Conservation (phyloP, 441 rosid species). For the Jatropha podagrica region DNA sequence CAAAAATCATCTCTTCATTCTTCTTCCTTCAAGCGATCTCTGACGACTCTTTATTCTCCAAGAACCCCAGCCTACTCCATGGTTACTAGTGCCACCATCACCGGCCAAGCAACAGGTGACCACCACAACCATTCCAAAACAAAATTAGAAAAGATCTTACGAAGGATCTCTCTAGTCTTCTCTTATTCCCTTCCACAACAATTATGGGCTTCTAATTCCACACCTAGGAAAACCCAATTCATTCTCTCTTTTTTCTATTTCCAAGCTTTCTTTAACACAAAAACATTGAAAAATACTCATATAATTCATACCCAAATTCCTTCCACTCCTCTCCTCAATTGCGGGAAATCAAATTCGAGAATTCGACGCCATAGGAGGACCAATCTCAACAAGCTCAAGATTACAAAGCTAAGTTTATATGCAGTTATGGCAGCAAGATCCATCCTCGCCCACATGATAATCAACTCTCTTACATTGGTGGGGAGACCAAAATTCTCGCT, state of each 20-base stretch:
- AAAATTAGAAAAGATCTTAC: neutral
- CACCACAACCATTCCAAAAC: neutral
- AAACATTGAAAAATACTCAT: conserved; percentile 64
- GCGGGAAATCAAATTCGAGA: conserved; percentile 83
- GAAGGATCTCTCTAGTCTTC: neutral
- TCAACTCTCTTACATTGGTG: conserved; percentile 75
- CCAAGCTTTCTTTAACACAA: neutral
- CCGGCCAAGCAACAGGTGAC: neutral
- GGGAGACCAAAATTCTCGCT: conserved; percentile 86
- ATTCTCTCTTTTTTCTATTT: neutral
- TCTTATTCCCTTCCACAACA: neutral
- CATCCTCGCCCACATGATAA: conserved; percentile 90
- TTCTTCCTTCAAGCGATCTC: too few relatives aligned
- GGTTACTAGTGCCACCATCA: too few relatives aligned
- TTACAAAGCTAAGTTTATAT: conserved; percentile 79
- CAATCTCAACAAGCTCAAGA: conserved; percentile 38
- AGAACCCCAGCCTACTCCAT: too few relatives aligned
- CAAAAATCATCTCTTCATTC: too few relatives aligned
- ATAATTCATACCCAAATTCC: conserved; percentile 74
- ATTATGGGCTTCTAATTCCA: conserved; percentile 18
- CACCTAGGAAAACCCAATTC: too few relatives aligned
- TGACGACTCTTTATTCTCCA: too few relatives aligned
- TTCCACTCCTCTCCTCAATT: conserved; percentile 84
- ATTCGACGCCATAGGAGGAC: conserved; percentile 80
- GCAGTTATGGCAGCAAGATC: conserved; percentile 91